Evolutionary conservation across 176 grass and related monocot species (phyloP), one percentile per base, ranked within the genome.

Genomic region (Oryza australiensis): DNA sequence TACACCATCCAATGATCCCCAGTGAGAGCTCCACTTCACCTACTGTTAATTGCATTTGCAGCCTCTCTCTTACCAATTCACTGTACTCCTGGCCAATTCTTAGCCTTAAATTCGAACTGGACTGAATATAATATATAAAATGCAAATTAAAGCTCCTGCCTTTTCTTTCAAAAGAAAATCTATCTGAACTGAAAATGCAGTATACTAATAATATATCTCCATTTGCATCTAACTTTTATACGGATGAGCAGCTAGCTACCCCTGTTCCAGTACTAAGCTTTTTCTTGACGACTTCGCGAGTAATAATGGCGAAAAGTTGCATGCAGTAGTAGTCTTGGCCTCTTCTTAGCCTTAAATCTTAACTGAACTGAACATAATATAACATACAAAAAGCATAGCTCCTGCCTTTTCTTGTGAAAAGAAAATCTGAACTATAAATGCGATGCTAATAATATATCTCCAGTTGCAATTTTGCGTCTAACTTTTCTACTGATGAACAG

Each of bases 1-100:
- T 29, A 65, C 51, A 57, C 28, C 73, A 42, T 42, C 60, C 37
- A 38, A 70, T 49, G 38, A 68, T 76, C 51, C 15, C n/a, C 60
- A 29, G 26, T 43, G 55, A 83, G 13, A 59, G 80, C 80, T 73
- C 68, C 86, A 88, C 80, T 73, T 55, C 74, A 88, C 32, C 86
- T 33, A 77, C 79, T 55, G 18, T 20, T 22, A 37, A 37, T 37
- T 55, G 20, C 27, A 37, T 8, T 37, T 55, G 20, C 27, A 63
- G 27, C 16, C n/a, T 69, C 38, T 75, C 38, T 68, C 64, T 6
- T 64, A 37, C 68, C 48, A 55, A 72, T 20, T 55, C 16, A 20
- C 62, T 9, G 1, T 7, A 41, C 10, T 43, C 1, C 5, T 34
- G 48, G 49, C 18, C 28, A 46, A 12, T n/a, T 43, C 16, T 78